Conservation (phyloP, 495 filamentous ascomycete genomes). For the Tetracladium marchalianum region DNA sequence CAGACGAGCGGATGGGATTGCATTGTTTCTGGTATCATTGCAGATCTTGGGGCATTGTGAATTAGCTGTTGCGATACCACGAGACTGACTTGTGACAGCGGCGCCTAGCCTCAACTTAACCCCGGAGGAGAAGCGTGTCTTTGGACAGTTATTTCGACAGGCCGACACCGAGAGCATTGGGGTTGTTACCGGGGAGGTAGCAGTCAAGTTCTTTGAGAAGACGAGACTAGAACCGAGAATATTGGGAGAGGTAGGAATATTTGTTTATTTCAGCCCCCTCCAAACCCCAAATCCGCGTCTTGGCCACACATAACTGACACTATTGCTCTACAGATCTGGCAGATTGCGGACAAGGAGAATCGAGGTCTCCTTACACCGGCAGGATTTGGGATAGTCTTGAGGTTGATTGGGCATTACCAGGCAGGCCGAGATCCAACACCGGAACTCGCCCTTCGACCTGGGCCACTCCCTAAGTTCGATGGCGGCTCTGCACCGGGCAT, state of each 20-base stretch:
- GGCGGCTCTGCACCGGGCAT: constrained; percentile 30
- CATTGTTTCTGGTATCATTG: too few species aligned
- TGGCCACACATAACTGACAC: constrained; percentile 3
- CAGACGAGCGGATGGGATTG: too few species aligned
- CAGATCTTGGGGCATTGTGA: too few species aligned
- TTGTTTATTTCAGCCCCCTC: background rate
- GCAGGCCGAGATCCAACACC: constrained; percentile 67
- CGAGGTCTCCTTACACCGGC: constrained; percentile 82
- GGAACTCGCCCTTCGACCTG: constrained; percentile 63
- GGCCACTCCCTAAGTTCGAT: constrained; percentile 87
- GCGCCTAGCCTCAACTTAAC: constrained; percentile 76
- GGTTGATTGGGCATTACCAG: constrained; percentile 94
- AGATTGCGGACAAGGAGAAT: constrained; percentile 95
- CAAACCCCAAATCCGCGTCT: background rate
- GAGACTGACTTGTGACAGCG: constrained; percentile 22
- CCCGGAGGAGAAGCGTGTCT: constrained; percentile 84
- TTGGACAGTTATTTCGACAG: constrained; percentile 79
- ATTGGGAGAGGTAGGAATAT: constrained; percentile 68
- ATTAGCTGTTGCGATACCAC: too few species aligned
- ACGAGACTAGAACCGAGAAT: constrained; percentile 75
- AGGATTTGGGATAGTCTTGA: constrained; percentile 82
- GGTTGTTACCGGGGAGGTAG: constrained; percentile 92
- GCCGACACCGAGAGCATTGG: constrained; percentile 84
- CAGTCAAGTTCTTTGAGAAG: constrained; percentile 97
- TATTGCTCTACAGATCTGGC: constrained; percentile 69